Percentiles rank a stretch among this genome's conserved stretches.
These are phyloP conservation scores for Hypoxylon sp. DNA, from an alignment of 2,329 filamentous ascomycete genomes.

Conservation along the genomic window DNA sequence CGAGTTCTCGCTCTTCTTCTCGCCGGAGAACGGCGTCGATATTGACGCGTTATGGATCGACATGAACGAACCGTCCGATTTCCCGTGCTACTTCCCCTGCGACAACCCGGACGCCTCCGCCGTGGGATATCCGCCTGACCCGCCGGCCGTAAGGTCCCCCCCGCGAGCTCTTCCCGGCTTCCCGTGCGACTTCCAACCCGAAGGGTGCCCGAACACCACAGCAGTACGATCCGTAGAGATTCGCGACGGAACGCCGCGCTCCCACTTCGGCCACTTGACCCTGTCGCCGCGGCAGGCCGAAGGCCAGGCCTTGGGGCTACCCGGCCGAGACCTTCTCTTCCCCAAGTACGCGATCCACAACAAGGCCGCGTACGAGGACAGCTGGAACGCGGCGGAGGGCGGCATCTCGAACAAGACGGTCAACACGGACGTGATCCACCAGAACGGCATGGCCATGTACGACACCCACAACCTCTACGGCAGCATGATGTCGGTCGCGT, in stretches of 20 bases:
- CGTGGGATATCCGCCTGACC: slow-evolving; percentile 66
- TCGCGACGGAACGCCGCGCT: slow-evolving; percentile 48
- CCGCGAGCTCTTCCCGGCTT: slow-evolving; percentile 77
- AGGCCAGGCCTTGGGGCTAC: slow-evolving; percentile 66
- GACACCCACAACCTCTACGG: slow-evolving; percentile 85
- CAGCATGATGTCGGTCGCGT: slow-evolving; percentile 77
- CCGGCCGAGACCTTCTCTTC: slow-evolving; percentile 71
- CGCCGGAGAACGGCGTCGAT: slow-evolving; percentile 72
- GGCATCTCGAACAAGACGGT: slow-evolving; percentile 70
- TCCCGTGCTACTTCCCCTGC: slow-evolving; percentile 67
- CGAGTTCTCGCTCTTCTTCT: slow-evolving; percentile 75
- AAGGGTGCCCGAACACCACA: slow-evolving; percentile 53
- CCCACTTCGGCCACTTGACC: slow-evolving; percentile 39
- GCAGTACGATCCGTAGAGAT: slow-evolving; percentile 39
- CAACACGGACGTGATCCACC: slow-evolving; percentile 74
- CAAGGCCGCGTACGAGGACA: slow-evolving; percentile 61
- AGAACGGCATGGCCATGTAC: slow-evolving; percentile 75
- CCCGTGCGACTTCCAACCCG: slow-evolving; percentile 74
- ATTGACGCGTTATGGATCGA: slow-evolving; percentile 85
- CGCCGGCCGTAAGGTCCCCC: slow-evolving; percentile 71
- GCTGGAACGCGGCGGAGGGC: slow-evolving; percentile 58
- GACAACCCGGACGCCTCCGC: slow-evolving; percentile 57
- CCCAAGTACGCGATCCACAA: slow-evolving; percentile 76
- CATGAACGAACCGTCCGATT: slow-evolving; percentile 67
- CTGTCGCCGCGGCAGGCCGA: slow-evolving; percentile 40